Evolutionary conservation across 2,329 filamentous ascomycete genomes (phyloP).

Genomic region (Penicillium sp.): DNA sequence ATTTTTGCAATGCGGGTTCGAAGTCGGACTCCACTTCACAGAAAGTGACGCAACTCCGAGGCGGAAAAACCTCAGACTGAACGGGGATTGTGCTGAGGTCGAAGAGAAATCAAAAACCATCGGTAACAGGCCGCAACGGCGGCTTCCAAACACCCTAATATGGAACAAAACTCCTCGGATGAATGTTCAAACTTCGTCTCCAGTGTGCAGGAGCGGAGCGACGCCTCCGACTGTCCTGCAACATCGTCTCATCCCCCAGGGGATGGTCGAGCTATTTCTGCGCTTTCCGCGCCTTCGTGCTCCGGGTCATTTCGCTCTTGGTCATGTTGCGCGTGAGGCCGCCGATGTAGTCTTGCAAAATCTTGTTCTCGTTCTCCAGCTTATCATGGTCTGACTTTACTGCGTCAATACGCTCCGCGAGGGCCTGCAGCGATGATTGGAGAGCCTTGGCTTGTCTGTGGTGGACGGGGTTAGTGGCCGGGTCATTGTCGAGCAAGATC

Average conservation of each 20-base stretch:
- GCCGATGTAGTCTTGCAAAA: conserved; percentile 95
- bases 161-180: no score
- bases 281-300: conserved; percentile 51
- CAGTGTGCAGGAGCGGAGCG: conserved; percentile 8
- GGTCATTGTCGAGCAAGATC: not conserved
- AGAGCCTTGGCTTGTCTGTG: conserved; percentile 79
- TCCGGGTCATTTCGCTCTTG: conserved; percentile 55
- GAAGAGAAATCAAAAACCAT: no score
- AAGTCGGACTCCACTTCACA: no score
- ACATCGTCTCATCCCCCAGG: conserved; percentile 3
- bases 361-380: conserved; percentile 93
- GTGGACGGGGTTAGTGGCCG: not conserved
- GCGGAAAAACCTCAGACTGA: no score
- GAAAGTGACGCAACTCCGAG: no score
- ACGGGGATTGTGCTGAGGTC: no score
- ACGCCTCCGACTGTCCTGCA: conserved; percentile 12
- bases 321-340: conserved; percentile 77
- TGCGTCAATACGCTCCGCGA: conserved; percentile 90
- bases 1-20: no score
- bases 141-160: no score
- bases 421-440: conserved; percentile 82
- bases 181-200: not conserved
- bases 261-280: conserved; percentile 32
- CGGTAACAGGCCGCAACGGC: no score
- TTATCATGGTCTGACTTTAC: conserved; percentile 95